Conservation (phyloP, 192 early-diverging fungal genomes). For the Podochytrium sp. region DNA sequence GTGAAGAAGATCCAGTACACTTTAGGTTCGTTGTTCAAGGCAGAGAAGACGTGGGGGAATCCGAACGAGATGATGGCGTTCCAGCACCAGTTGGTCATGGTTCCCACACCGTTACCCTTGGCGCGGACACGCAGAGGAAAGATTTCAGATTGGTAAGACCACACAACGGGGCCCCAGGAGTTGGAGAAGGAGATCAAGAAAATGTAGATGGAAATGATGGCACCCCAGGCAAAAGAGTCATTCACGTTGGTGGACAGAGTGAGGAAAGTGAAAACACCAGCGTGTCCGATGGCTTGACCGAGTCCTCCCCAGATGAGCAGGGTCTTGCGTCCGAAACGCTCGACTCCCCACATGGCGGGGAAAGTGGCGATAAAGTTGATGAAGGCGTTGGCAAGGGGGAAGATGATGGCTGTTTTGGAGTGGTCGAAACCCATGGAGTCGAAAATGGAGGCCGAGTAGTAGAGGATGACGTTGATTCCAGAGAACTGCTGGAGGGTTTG, state of each 20-base stretch:
- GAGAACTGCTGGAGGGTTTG: constrained; percentile 64
- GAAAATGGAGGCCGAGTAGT: constrained; percentile 56
- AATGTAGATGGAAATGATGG: constrained; percentile 58
- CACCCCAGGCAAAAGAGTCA: constrained; percentile 26
- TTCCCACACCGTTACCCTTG: constrained; percentile 65
- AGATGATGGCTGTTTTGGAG: constrained; percentile 50
- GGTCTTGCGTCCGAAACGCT: constrained; percentile 81
- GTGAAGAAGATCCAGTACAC: constrained; percentile 57
- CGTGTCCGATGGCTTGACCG: constrained; percentile 65
- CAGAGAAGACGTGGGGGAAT: constrained; percentile 54
- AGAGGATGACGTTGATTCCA: constrained; percentile 87
- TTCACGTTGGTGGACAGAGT: constrained; percentile 31
- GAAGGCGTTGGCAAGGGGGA: constrained; percentile 69
- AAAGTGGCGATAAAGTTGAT: constrained; percentile 86
- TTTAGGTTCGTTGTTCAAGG: constrained; percentile 48
- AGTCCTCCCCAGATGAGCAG: constrained; percentile 77
- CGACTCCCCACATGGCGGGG: constrained; percentile 86
- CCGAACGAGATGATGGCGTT: constrained; percentile 63
- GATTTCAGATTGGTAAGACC: constrained; percentile 77
- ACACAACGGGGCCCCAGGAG: constrained; percentile 79
- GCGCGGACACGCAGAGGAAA: constrained; percentile 72
- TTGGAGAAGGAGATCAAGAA: constrained; percentile 66
- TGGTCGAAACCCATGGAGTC: constrained; percentile 39
- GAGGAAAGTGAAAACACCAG: constrained; percentile 63
- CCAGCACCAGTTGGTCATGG: constrained; percentile 72